Percentiles rank a stretch among this genome's conserved stretches.
phyloP scores from a whole-genome alignment of 179 eudicot genomes.

The Amaranthus tricolor region DNA sequence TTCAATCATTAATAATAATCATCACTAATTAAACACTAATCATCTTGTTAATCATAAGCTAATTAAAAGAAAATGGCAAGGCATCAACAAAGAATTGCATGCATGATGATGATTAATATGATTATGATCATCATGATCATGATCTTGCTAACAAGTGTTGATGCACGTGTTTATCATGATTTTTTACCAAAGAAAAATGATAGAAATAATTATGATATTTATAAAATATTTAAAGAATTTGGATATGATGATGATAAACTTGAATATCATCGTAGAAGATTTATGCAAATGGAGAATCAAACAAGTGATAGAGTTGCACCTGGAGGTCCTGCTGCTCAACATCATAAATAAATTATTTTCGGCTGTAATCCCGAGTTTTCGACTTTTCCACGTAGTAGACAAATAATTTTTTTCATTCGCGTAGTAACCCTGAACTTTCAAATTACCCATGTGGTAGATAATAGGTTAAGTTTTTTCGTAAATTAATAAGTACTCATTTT shows the following conservation, averaged over 20 bases:
- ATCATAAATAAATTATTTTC: constrained; percentile 25
- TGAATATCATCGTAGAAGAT: constrained; percentile 28
- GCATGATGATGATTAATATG: neutral
- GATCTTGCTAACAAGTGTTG: constrained; percentile 10
- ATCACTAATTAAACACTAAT: neutral
- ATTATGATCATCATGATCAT: neutral
- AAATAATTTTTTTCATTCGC: too few species aligned
- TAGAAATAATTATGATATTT: constrained; percentile 1
- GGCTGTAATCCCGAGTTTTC: too few species aligned
- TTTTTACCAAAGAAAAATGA: constrained; percentile 4
- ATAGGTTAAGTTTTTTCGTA: too few species aligned
- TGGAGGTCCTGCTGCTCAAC: constrained; percentile 49
- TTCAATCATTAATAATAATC: neutral
- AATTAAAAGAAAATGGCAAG: constrained; percentile 12
- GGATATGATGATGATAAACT: constrained; percentile 33
- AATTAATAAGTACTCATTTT: too few species aligned
- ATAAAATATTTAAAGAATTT: constrained; percentile 10
- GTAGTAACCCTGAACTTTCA: too few species aligned
- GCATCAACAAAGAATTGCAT: constrained; percentile 9
- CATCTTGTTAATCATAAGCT: neutral
- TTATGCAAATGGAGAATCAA: constrained; percentile 21
- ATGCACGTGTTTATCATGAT: constrained; percentile 26
- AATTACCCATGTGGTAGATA: too few species aligned
- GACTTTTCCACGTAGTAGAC: too few species aligned
- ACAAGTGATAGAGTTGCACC: constrained; percentile 31